Evolutionary conservation across 2,329 filamentous ascomycete genomes (phyloP).

Genomic region (Diaporthe sp.): DNA sequence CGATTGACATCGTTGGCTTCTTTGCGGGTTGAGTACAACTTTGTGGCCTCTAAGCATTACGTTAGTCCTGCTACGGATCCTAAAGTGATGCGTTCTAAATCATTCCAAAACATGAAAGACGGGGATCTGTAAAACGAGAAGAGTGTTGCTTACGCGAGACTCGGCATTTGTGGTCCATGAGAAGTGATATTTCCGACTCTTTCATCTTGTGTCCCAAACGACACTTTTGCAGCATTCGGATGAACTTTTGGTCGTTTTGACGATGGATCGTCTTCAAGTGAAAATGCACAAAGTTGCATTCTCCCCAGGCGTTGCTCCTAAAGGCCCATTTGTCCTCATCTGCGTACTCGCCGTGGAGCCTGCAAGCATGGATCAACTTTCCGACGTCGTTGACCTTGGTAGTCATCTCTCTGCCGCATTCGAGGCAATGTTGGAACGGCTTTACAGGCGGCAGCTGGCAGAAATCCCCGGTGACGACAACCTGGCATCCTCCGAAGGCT

Average conservation of each 20-base stretch:
- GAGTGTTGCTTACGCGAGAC: too few species aligned
- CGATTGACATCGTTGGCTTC: conserved; percentile 51
- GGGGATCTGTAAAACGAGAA: too few species aligned
- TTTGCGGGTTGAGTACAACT: conserved; percentile 54
- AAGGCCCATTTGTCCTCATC: conserved; percentile 72
- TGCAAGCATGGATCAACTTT: conserved; percentile 44
- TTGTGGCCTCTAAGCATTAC: too few species aligned
- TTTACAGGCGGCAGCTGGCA: conserved; percentile 69
- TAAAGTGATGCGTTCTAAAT: too few species aligned
- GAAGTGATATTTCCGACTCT: conserved; percentile 48
- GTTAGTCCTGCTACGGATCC: too few species aligned
- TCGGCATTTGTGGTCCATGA: conserved; percentile 57
- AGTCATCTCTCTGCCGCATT: conserved; percentile 53
- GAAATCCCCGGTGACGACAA: conserved; percentile 70
- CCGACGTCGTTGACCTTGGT: conserved; percentile 33
- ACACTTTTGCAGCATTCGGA: conserved; percentile 65
- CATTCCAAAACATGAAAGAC: too few species aligned
- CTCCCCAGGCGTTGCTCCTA: conserved; percentile 62
- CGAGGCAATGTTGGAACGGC: conserved; percentile 63
- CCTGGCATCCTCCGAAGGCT: conserved; percentile 60
- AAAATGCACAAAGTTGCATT: conserved; percentile 63
- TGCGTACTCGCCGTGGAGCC: conserved; percentile 48
- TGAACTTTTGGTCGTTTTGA: conserved; percentile 64
- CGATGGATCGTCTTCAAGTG: conserved; percentile 66
- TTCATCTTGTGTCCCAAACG: conserved; percentile 56